phyloP scores from a whole-genome alignment of 257 asterid species.

The Gentiana dahurica region DNA sequence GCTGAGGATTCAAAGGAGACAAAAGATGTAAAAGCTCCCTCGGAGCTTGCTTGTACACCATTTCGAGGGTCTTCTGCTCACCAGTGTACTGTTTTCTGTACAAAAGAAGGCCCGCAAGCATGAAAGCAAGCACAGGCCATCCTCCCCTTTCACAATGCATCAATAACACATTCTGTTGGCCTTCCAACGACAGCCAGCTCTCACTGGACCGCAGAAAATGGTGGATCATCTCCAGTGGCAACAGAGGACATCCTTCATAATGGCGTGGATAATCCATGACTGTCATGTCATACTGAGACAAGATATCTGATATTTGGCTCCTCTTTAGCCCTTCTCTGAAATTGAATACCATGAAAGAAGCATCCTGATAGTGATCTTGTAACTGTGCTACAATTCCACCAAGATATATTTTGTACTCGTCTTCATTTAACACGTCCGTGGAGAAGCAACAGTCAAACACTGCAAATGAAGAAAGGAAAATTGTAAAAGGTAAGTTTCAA shows the following conservation, averaged over 20 bases:
- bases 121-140: slow-evolving; percentile 95
- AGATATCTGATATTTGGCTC: slow-evolving; percentile 76
- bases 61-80: slow-evolving; percentile 93
- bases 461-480: slow-evolving; percentile 25
- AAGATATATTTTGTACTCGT: slow-evolving; percentile 78
- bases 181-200: slow-evolving; percentile 98
- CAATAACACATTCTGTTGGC: slow-evolving; percentile 92
- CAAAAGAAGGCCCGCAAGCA: slow-evolving; percentile 97
- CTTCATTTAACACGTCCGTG: slow-evolving; percentile 80
- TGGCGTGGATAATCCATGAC: slow-evolving; percentile 98
- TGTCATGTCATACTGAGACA: slow-evolving; percentile 95
- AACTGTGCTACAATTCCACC: slow-evolving; percentile 95
- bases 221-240: slow-evolving; percentile 93
- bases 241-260: slow-evolving; percentile 82
- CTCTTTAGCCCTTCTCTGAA: slow-evolving; percentile 83
- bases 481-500: background rate
- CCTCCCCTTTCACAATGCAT: slow-evolving; percentile 99
- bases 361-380: slow-evolving; percentile 94
- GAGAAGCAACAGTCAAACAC: slow-evolving; percentile 99
- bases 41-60: slow-evolving; percentile 98
- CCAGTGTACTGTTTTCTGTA: slow-evolving; percentile 90
- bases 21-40: slow-evolving; percentile 90
- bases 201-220: slow-evolving; percentile 95
- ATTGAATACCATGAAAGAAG: slow-evolving; percentile 96
- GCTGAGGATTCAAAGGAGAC: slow-evolving; percentile 94